Conservation (phyloP, 768 basidiomycete species). For the Termitomyces sp. region DNA sequence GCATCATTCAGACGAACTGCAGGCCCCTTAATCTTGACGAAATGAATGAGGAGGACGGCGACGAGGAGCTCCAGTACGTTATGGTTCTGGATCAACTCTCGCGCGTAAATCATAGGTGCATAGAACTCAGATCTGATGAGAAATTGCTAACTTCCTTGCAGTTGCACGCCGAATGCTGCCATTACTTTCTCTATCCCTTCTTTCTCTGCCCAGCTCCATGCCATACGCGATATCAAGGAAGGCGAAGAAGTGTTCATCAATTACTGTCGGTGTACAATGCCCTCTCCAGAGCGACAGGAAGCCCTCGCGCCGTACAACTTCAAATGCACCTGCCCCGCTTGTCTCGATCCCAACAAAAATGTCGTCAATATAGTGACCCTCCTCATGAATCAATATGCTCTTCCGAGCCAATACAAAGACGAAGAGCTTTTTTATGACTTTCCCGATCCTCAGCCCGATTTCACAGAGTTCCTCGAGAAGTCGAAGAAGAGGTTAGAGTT, state of each 20-base stretch:
- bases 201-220: constrained; percentile 2
- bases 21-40: background rate
- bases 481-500: background rate
- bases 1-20: background rate
- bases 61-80: background rate
- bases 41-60: background rate
- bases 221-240: background rate
- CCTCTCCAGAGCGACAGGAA: background rate
- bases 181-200: constrained; percentile 1
- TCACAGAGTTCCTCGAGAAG: background rate
- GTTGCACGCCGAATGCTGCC: constrained; percentile 1
- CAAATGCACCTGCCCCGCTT: constrained; percentile 1
- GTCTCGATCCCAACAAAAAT: background rate
- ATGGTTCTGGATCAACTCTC: background rate
- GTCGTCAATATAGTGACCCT: background rate
- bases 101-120: background rate
- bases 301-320: background rate
- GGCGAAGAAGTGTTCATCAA: constrained; percentile 2
- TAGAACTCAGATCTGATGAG: background rate
- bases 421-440: background rate
- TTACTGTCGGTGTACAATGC: background rate
- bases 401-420: background rate
- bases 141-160: background rate
- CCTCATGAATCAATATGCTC: background rate
- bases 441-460: background rate